These are phyloP conservation scores for Kodamaea hsintzibuensis DNA, from an alignment of 805 yeast genomes.

Conservation along the genomic window DNA sequence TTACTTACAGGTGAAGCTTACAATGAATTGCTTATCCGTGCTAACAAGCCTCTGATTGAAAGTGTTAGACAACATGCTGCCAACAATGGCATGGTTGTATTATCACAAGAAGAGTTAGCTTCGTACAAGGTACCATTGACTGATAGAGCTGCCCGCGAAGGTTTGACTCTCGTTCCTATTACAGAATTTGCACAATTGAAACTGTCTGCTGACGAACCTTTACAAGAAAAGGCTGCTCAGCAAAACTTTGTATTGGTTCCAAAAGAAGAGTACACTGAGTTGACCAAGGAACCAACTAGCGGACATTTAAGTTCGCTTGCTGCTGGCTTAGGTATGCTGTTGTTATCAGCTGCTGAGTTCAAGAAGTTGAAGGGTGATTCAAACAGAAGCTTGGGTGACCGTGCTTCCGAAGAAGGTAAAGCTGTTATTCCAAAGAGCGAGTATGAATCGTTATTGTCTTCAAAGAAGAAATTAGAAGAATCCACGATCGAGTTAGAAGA, in stretches of 20 bases:
- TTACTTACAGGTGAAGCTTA: slow-evolving; percentile 26
- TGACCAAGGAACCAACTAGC: slow-evolving; percentile 6
- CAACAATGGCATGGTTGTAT: slow-evolving; percentile 28
- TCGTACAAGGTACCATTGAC: slow-evolving; percentile 6
- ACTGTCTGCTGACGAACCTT: slow-evolving; percentile 14
- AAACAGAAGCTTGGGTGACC: slow-evolving; percentile 6
- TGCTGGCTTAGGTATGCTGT: slow-evolving; percentile 2
- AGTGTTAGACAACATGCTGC: slow-evolving; percentile 26
- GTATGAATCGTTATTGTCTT: slow-evolving; percentile 8
- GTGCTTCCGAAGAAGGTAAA: slow-evolving; percentile 30
- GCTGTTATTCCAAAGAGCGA: slow-evolving; percentile 23
- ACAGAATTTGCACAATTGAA: slow-evolving; percentile 15
- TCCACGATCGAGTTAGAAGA: slow-evolving; percentile 3
- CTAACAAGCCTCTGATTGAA: slow-evolving; percentile 20
- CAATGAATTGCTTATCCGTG: slow-evolving; percentile 16
- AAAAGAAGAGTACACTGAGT: slow-evolving; percentile 7
- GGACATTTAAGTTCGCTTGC: slow-evolving; percentile 3
- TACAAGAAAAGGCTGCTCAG: slow-evolving; percentile 19
- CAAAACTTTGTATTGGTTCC: slow-evolving; percentile 18
- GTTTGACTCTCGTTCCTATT: slow-evolving; percentile 11
- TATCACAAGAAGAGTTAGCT: slow-evolving; percentile 24
- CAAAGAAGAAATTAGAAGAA: slow-evolving; percentile 3
- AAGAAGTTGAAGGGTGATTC: slow-evolving; percentile 6
- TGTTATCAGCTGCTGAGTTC: slow-evolving; percentile 3
- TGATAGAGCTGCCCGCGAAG: slow-evolving; percentile 8